phyloP scores from a whole-genome alignment of 2,329 filamentous ascomycete species.

The Aureobasidium sp. region DNA sequence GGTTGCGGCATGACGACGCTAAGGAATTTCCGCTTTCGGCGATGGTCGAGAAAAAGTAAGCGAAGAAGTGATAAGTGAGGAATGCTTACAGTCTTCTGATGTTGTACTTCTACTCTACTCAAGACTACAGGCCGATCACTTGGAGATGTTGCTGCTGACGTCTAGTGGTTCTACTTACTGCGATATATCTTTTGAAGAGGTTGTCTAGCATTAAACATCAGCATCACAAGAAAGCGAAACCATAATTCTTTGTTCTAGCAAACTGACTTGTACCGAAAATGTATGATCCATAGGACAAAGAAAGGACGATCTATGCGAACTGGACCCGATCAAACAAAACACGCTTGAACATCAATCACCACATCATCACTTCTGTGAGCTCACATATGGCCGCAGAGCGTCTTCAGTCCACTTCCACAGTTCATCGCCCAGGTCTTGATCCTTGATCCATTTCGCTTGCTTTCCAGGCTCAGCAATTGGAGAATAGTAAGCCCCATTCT shows the following conservation, averaged over 20 bases:
- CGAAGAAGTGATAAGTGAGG: neutral
- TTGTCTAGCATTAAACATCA: too few species aligned
- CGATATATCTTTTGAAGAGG: too few species aligned
- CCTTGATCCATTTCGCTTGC: slow-evolving; percentile 14
- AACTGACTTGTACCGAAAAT: too few species aligned
- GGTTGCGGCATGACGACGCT: neutral
- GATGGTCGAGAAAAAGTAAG: neutral
- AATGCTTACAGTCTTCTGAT: neutral
- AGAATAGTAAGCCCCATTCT: slow-evolving; percentile 24
- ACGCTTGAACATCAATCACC: too few species aligned
- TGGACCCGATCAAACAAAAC: too few species aligned
- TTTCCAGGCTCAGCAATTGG: slow-evolving; percentile 21
- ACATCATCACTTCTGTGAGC: neutral
- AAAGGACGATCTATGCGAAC: too few species aligned
- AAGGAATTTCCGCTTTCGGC: neutral
- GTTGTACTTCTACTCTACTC: too few species aligned
- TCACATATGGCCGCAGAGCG: neutral
- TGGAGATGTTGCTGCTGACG: neutral
- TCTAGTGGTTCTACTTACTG: neutral
- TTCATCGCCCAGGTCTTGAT: slow-evolving; percentile 19
- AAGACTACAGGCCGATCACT: too few species aligned
- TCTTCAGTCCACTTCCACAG: slow-evolving; percentile 26
- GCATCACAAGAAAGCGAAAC: too few species aligned
- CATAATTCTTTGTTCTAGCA: too few species aligned
- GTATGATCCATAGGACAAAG: too few species aligned